Base-by-base conservation (phyloP, 352 stramenopile genomes). In the Phytophthora agathidicida region DNA sequence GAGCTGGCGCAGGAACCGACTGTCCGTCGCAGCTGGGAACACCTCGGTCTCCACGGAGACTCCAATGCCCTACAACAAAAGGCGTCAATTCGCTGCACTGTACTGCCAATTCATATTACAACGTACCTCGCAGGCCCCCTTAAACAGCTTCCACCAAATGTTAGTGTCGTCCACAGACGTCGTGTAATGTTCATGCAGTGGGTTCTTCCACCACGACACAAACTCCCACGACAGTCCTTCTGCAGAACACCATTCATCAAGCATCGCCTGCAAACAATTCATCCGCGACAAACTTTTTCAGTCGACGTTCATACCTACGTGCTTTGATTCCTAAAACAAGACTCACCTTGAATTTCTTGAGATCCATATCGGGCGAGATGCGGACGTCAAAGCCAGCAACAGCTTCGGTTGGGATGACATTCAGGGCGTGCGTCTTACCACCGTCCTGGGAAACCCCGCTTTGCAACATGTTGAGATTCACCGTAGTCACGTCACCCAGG, bases 11-110 rank as follows among this genome's bases (percentile, higher is more conserved):
- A 98, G 61, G 68, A 98, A 98, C 13, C 95, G 77, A 33, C 84
- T 97, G 75, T 98, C 96, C 6, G 96, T 99, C 3, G 88, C 93
- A 7, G 93, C 96, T 19, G 95, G 94, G 71, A 99, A 99, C 17
- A 99, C 88, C 54, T 98, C 88, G 0, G 94, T 86, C 42, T 91
- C 82, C 16, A 96, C 43, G n/a, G 63, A 48, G 39, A 89, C 67
- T 19, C 80, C 85, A 7, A 87, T 36, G 55, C 83, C 68, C 76
- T 88, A 36, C 11, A 13, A 37, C 1, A 28, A 30, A 16, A 28
- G 13, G 14, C 36, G 30, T 60, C 14, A 43, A 38, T n/a, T 33
- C 9, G 14, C 8, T 37, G 14, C 17, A 24, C 33, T 39, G 23
- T 11, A 24, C 33, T 23, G 6, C 20, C n/a, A 16, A 6, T 19